Base-by-base conservation (phyloP, 1,139 yeast genomes). In the Taphrina betulina region DNA sequence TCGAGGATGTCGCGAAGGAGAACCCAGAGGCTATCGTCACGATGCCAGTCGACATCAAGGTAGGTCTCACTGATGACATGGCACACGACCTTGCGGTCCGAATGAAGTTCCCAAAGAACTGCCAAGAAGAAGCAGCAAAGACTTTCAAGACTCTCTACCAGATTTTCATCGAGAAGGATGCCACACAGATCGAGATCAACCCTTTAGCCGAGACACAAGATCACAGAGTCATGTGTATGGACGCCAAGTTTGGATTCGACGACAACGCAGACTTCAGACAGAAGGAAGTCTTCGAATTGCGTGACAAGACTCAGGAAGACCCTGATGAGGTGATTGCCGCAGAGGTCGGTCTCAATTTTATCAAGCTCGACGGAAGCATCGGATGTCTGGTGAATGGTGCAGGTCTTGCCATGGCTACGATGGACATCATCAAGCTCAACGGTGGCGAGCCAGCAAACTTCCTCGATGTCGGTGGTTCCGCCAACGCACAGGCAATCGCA, bases 391-490 rank as follows among this genome's bases (percentile, higher is more conserved):
- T 92, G 71, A 92, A 92, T 74, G 99, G 99, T 78, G 99, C 99
- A 59, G 99, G 99, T 75, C 82, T 92, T 70, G 99, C 99, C 68
- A 92, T 92, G 99, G 98, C 99, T 68, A 92, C 99, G 65, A 90
- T 92, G 97, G 99, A 92, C 75, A 95, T 94, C 72, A 88, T 92
- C 78, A 90, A 94, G 78, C 81, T 94, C 68, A 86, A 89, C 77
- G 97, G 97, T 68, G 99, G 99, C 72, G 88, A 83, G 67, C 99
- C 99, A 67, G 99, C 98, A 65, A 92, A 92, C 80, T 92, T 92
- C 81, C 81, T 92, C 73, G 99, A 92, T 78, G 92, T 96, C 75
- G 99, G 99, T 78, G 99, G 99, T 78, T 95, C 96, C 73, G 98
- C 99, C 66, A 92, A 97, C 65, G 96, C 97, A 65, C 85, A 87